Evolutionary conservation across 2,329 filamentous ascomycete species (phyloP).

Genomic region (Pseudocercospora pini-densiflorae): DNA sequence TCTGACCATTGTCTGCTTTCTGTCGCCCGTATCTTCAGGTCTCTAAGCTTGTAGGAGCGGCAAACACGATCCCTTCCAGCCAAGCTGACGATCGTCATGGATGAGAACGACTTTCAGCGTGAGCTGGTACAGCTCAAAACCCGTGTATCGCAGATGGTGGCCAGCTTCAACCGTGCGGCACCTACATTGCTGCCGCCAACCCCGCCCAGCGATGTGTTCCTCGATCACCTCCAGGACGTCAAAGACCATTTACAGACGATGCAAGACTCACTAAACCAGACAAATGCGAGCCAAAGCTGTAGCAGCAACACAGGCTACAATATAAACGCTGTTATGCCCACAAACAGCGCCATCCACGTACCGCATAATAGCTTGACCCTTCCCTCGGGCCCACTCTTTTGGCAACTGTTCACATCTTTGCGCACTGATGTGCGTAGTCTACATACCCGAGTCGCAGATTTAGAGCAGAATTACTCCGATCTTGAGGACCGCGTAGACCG

Average conservation of each 20-base stretch:
- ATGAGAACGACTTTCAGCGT: conserved; percentile 31
- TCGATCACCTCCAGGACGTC: conserved; percentile 19
- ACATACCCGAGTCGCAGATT: conserved; percentile 20
- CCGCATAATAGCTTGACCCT: conserved; percentile 16
- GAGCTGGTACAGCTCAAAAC: conserved; percentile 33
- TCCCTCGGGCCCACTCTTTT: conserved; percentile 30
- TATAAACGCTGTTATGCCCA: neutral
- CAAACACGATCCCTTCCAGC: neutral
- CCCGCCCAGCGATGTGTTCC: conserved; percentile 16
- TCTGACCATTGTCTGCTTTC: neutral
- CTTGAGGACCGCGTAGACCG: conserved; percentile 31
- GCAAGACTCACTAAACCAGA: conserved; percentile 17
- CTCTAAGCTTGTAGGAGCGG: neutral
- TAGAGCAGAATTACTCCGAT: conserved; percentile 31
- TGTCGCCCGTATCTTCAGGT: neutral
- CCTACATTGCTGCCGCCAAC: neutral
- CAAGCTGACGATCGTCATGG: conserved; percentile 24
- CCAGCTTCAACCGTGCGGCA: conserved; percentile 14
- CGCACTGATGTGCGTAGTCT: conserved; percentile 27
- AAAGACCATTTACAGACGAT: conserved; percentile 22
- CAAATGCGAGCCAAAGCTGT: neutral
- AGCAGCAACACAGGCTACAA: neutral
- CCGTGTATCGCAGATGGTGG: conserved; percentile 30
- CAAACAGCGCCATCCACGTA: neutral
- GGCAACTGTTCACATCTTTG: conserved; percentile 31